Conservation (phyloP, 2,329 filamentous ascomycete species). For the Botrytis deweyae region DNA sequence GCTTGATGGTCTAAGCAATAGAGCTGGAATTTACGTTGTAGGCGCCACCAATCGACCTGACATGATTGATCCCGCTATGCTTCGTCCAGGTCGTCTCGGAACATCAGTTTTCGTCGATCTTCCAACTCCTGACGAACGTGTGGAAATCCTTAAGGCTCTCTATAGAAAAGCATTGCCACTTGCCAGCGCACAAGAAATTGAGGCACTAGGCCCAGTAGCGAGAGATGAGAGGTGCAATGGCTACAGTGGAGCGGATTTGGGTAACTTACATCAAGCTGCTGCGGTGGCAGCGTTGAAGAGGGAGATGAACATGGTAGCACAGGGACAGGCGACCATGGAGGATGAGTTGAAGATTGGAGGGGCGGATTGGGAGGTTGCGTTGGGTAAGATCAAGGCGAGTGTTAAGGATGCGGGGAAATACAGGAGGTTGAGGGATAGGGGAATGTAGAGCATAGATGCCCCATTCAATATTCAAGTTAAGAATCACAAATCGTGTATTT, state of each 20-base stretch:
- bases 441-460: constrained; percentile 32
- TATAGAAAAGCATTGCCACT: constrained; percentile 54
- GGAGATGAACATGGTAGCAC: constrained; percentile 29
- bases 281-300: constrained; percentile 40
- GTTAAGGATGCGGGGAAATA: constrained; percentile 42
- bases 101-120: constrained; percentile 88
- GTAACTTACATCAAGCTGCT: constrained; percentile 48
- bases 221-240: constrained; percentile 65
- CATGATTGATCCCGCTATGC: constrained; percentile 94
- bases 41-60: constrained; percentile 94
- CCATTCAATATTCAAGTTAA: background rate
- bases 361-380: constrained; percentile 39
- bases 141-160: constrained; percentile 77
- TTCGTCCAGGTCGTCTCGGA: constrained; percentile 85
- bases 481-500: background rate
- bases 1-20: constrained; percentile 78
- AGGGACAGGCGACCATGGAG: constrained; percentile 18
- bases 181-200: constrained; percentile 51
- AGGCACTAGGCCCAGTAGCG: constrained; percentile 63
- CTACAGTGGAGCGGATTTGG: constrained; percentile 71
- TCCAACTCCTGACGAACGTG: constrained; percentile 73
- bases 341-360: constrained; percentile 34
- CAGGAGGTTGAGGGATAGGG: constrained; percentile 39
- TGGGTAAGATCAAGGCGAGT: constrained; percentile 39
- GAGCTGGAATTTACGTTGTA: constrained; percentile 88